Evolutionary conservation across 441 rosid species (phyloP), one percentile per base, ranked within the genome.

Genomic region (Gossypium trilobum): DNA sequence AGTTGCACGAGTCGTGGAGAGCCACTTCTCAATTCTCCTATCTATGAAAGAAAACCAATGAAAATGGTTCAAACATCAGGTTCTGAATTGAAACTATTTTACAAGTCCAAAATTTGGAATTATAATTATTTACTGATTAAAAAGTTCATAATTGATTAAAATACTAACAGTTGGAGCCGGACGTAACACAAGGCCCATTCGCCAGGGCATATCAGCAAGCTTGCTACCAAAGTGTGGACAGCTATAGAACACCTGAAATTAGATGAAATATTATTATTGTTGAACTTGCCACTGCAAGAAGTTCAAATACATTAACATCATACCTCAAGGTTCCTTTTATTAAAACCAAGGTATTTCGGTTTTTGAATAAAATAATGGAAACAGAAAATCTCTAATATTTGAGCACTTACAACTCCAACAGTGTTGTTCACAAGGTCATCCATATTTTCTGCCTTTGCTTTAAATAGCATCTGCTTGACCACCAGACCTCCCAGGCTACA

Each of bases 181-280:
- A 13, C 98, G 98, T 22, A 92, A 70, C 78, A 95, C 96, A 52
- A 92, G 92, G 64, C 98, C 97, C 97, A 92, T 92, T 73, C 95
- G 89, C 97, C 93, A 92, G 23, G 97, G 99, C 98, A 95, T 87
- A 81, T 95, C 99, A 48, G 99, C 99, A 72, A 95, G 85, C 78
- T 88, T 92, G 86, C 98, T 95, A 69, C 99, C 99, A 71, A 95
- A 95, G 80, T 92, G 98, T 51, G 98, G 99, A 80, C 96, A 95
- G 82, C 98, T 95, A 78, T 95, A 95, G 81, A 95, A 95, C 71
- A 92, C 90, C 97, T 95, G 86, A 75, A 72, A 85, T 46, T 74
- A 85, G 14, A 46, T 56, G 16, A 54, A 31, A 61, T 29, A 6
- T 33, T 7, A 58, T 59, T 3, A 65, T 70, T 36, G 71, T 69